Conservation (phyloP, 306 rosid genomes). For the Lupinus albus region DNA sequence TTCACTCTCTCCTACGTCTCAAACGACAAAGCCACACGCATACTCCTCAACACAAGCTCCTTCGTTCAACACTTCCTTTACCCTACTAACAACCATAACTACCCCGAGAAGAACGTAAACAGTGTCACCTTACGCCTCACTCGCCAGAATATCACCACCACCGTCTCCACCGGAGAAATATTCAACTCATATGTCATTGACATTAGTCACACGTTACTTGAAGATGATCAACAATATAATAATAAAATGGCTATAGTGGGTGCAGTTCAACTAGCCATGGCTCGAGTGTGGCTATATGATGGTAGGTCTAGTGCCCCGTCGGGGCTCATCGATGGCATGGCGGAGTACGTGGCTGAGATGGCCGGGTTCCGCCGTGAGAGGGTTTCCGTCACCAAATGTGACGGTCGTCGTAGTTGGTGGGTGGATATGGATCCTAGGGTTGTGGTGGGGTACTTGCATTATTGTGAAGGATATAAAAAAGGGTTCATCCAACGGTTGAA, state of each 20-base stretch:
- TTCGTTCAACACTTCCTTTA: slow-evolving; percentile 54
- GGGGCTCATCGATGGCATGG: slow-evolving; percentile 59
- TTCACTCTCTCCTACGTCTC: slow-evolving; percentile 64
- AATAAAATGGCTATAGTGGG: slow-evolving; percentile 41
- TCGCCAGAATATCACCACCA: slow-evolving; percentile 10
- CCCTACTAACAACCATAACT: not conserved
- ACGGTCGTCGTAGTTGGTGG: slow-evolving; percentile 40
- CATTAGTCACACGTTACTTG: slow-evolving; percentile 49
- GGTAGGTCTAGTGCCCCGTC: slow-evolving; percentile 51
- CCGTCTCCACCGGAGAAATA: not conserved
- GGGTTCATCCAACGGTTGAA: slow-evolving; percentile 81
- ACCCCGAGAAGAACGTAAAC: slow-evolving; percentile 46
- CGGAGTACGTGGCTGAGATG: slow-evolving; percentile 47
- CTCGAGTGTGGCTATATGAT: slow-evolving; percentile 61
- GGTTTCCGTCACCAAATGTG: slow-evolving; percentile 36
- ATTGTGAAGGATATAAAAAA: slow-evolving; percentile 41
- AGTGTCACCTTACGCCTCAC: slow-evolving; percentile 59
- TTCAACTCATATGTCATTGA: slow-evolving; percentile 42
- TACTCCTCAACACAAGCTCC: slow-evolving; percentile 56
- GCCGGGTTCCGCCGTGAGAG: slow-evolving; percentile 43
- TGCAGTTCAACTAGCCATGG: slow-evolving; percentile 60
- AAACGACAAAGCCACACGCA: slow-evolving; percentile 60
- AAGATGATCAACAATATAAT: slow-evolving; percentile 29
- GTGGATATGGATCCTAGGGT: slow-evolving; percentile 48
- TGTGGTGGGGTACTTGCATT: slow-evolving; percentile 48